These are phyloP conservation scores for Sordariomycetes sp. DNA, from an alignment of 2,329 filamentous ascomycete genomes.

Conservation along the genomic window DNA sequence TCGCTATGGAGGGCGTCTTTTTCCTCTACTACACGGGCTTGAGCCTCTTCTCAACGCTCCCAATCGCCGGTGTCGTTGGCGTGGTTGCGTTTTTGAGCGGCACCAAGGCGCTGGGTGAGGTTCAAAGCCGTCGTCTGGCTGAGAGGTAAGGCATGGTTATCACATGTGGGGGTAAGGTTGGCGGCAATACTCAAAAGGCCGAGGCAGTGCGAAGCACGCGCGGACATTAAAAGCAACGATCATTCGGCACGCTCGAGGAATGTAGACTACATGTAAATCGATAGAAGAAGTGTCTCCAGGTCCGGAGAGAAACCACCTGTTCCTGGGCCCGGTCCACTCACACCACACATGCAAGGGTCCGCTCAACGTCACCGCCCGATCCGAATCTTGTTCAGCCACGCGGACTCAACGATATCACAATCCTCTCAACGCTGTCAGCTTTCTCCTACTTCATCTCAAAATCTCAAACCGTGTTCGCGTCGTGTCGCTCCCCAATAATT, in stretches of 20 bases:
- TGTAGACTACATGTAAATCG: no score
- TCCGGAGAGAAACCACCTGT: no score
- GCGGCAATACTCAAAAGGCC: no score
- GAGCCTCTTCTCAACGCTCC: slow-evolving; percentile 86
- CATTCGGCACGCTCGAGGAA: no score
- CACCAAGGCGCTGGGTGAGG: slow-evolving; percentile 82
- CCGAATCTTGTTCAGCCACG: no score
- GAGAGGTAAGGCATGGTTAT: slow-evolving; percentile 31
- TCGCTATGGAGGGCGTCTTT: slow-evolving; percentile 85
- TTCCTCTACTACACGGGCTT: slow-evolving; percentile 89
- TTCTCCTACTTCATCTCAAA: not conserved
- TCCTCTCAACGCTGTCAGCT: not conserved
- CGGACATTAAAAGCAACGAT: no score
- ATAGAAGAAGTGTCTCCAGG: no score
- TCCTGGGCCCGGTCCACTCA: no score
- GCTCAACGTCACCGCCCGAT: not conserved
- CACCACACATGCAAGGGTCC: not conserved
- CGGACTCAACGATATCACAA: no score
- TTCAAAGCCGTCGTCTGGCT: slow-evolving; percentile 77
- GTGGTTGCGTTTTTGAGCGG: slow-evolving; percentile 75
- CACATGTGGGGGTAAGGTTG: not conserved
- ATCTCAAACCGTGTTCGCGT: no score
- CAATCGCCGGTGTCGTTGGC: slow-evolving; percentile 59
- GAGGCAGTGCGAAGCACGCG: no score
- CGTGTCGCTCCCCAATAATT: no score